Evolutionary conservation across 2,329 filamentous ascomycete species (phyloP).

Genomic region (Lasiodiplodia theobromae): DNA sequence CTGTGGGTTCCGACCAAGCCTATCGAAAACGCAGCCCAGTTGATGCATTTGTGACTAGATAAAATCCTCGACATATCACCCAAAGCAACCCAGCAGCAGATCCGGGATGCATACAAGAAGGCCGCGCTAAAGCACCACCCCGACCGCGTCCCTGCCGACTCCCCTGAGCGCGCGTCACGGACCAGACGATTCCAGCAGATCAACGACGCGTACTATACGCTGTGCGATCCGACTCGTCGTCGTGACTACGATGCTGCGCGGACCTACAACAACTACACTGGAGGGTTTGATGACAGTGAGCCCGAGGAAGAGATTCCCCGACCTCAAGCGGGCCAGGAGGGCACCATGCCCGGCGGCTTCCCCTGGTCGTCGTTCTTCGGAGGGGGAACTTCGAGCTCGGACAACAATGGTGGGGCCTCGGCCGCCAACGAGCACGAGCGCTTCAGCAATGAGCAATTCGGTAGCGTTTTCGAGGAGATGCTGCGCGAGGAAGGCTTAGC

Average conservation of each 20-base stretch:
- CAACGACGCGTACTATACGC: conserved; percentile 91
- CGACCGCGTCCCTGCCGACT: conserved; percentile 84
- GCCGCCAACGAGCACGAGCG: conserved; percentile 59
- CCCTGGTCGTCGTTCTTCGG: conserved; percentile 79
- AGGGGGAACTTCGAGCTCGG: conserved; percentile 36
- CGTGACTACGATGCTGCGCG: conserved; percentile 84
- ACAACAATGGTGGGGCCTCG: conserved; percentile 37
- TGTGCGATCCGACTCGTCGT: conserved; percentile 79
- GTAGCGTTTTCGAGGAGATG: conserved; percentile 67
- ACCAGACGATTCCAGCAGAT: conserved; percentile 91
- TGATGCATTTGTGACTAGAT: conserved; percentile 61
- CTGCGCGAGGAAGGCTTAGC: conserved; percentile 69
- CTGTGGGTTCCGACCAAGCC: conserved; percentile 31
- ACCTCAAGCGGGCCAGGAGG: conserved; percentile 30
- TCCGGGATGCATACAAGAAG: conserved; percentile 95
- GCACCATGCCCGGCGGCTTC: conserved; percentile 54
- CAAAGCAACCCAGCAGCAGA: conserved; percentile 79
- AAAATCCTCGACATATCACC: conserved; percentile 75
- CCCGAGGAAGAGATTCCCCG: conserved; percentile 60
- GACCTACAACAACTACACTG: conserved; percentile 57
- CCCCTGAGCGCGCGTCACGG: conserved; percentile 79
- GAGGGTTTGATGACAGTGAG: conserved; percentile 51
- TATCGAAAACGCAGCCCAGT: not conserved
- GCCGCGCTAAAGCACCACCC: conserved; percentile 85
- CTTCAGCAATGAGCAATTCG: conserved; percentile 81